Percentiles rank a stretch among this genome's conserved stretches.
phyloP scores from a whole-genome alignment of 805 yeast genomes.

The Torulaspora quercuum region DNA sequence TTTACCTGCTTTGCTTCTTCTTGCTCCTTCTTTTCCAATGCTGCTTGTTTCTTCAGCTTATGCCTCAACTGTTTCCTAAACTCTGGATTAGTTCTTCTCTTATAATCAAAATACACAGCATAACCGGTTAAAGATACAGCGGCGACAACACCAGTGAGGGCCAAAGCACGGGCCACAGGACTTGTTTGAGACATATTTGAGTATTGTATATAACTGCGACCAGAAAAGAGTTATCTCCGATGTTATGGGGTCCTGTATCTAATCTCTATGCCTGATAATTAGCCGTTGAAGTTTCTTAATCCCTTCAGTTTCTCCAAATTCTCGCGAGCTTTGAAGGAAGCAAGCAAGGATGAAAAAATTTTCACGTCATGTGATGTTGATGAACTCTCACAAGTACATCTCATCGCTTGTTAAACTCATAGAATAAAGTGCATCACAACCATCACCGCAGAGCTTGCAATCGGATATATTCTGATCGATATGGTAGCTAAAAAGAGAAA shows the following conservation, averaged over 20 bases:
- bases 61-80: slow-evolving; percentile 76
- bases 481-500: slow-evolving; percentile 49
- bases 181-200: slow-evolving; percentile 24
- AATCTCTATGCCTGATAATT: too few relatives aligned
- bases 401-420: slow-evolving; percentile 8
- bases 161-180: slow-evolving; percentile 21
- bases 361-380: slow-evolving; percentile 13
- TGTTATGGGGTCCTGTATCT: too few relatives aligned
- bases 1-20: slow-evolving; percentile 58
- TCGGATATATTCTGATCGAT: slow-evolving; percentile 6
- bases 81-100: slow-evolving; percentile 75
- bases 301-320: background rate
- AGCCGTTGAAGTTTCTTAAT: background rate
- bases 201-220: too few relatives aligned
- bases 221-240: too few relatives aligned
- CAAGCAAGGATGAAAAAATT: slow-evolving; percentile 9
- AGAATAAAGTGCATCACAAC: too few relatives aligned
- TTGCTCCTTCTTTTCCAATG: slow-evolving; percentile 50
- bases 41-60: slow-evolving; percentile 58
- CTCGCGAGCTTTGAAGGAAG: slow-evolving; percentile 1
- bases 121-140: slow-evolving; percentile 65
- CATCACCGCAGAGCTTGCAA: too few relatives aligned
- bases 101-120: slow-evolving; percentile 86
- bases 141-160: slow-evolving; percentile 42
- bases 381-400: slow-evolving; percentile 8